phyloP scores from a whole-genome alignment of 352 stramenopile species.

The Phytophthora citrophthora region DNA sequence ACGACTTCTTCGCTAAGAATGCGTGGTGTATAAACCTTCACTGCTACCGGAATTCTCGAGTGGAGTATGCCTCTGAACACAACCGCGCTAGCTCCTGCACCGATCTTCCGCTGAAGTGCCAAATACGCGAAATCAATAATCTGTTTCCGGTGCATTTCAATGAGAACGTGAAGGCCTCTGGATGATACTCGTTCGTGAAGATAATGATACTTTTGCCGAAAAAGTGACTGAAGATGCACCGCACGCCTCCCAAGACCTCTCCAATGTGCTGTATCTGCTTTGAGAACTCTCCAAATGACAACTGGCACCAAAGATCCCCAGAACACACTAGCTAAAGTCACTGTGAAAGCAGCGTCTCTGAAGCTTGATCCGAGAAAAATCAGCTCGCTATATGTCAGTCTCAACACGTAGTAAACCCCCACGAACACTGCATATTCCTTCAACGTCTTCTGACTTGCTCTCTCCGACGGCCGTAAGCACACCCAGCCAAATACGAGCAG shows the following conservation, averaged over 20 bases:
- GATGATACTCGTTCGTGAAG: constrained; percentile 67
- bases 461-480: constrained; percentile 44
- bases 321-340: constrained; percentile 48
- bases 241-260: constrained; percentile 65
- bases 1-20: constrained; percentile 67
- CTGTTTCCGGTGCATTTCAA: constrained; percentile 72
- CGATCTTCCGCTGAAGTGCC: constrained; percentile 53
- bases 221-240: constrained; percentile 56
- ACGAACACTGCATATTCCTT: constrained; percentile 70
- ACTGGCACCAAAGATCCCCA: constrained; percentile 65
- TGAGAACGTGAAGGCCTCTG: constrained; percentile 66
- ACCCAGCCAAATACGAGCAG: constrained; percentile 54
- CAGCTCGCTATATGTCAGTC: constrained; percentile 51
- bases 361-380: constrained; percentile 27
- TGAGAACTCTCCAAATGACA: constrained; percentile 75
- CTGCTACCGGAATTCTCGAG: constrained; percentile 58
- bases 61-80: constrained; percentile 74
- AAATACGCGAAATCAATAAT: constrained; percentile 74
- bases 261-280: constrained; percentile 79
- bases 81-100: constrained; percentile 55
- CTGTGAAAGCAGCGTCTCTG: constrained; percentile 34
- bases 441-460: constrained; percentile 55
- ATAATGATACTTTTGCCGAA: constrained; percentile 54
- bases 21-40: constrained; percentile 81
- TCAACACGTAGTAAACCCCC: constrained; percentile 46